Evolutionary conservation across 2,329 filamentous ascomycete genomes (phyloP).

Genomic region (Colletotrichum coccodes): DNA sequence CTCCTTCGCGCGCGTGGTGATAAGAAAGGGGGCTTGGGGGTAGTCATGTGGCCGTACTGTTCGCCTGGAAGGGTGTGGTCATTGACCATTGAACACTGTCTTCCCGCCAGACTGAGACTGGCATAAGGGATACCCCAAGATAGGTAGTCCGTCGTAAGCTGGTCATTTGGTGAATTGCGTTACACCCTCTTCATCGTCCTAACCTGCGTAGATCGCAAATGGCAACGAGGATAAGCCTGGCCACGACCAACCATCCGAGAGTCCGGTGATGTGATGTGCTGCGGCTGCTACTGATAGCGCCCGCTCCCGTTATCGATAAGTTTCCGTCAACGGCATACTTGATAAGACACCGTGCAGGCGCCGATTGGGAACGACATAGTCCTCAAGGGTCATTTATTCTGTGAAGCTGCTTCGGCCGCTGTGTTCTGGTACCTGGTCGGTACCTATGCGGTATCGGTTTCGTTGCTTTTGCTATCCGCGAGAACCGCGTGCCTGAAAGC

Average conservation of each 20-base stretch:
- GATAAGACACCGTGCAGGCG: neutral
- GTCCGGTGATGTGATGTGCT: neutral
- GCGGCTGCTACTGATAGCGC: constrained; percentile 1
- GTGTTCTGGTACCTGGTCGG: neutral
- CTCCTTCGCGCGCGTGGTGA: too few relatives aligned
- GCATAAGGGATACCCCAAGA: neutral
- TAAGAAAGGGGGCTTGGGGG: neutral
- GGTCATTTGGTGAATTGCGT: constrained; percentile 4
- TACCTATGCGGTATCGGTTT: neutral
- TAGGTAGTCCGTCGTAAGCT: neutral
- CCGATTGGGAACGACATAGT: neutral
- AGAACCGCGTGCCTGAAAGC: constrained; percentile 6
- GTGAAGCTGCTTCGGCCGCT: neutral
- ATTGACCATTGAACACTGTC: neutral
- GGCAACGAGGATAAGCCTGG: neutral
- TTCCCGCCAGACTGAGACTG: neutral
- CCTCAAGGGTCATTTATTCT: neutral
- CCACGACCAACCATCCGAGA: neutral
- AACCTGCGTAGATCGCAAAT: neutral
- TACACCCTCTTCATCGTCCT: neutral
- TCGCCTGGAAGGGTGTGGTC: constrained; percentile 19
- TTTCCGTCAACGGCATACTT: neutral
- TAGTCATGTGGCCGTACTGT: constrained; percentile 23
- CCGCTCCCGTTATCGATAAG: constrained; percentile 21
- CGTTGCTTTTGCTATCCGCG: constrained; percentile 6